Evolutionary conservation across 163 green algal genomes (phyloP).

Genomic region (Coccomyxa subellipsoidea): DNA sequence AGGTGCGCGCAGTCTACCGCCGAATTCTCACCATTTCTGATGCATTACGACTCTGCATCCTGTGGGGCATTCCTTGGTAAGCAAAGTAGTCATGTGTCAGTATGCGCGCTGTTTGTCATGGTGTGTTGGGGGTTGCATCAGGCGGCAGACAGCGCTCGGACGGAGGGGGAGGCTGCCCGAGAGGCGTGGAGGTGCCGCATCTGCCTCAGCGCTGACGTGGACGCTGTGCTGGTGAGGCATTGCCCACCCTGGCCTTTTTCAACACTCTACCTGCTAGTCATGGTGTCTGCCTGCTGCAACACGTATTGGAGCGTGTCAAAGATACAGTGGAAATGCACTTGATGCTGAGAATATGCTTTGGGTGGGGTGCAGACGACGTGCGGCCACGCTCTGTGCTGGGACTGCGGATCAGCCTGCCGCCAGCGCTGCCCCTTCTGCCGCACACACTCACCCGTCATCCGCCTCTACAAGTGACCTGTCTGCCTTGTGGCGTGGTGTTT

Average conservation of each 20-base stretch:
- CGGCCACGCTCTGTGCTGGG: not conserved
- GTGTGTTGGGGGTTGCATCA: not conserved
- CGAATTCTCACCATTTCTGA: not conserved
- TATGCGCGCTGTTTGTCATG: not conserved
- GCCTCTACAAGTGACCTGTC: slow-evolving; percentile 2
- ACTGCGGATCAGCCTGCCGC: not conserved
- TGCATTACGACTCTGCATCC: slow-evolving; percentile 5
- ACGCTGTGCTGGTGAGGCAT: not conserved
- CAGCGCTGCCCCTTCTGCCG: slow-evolving; percentile 7
- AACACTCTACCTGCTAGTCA: too few species aligned
- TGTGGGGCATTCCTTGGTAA: not conserved
- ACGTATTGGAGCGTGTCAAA: not conserved
- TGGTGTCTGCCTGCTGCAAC: too few species aligned
- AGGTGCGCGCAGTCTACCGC: not conserved
- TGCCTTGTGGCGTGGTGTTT: not conserved
- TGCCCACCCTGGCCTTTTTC: not conserved
- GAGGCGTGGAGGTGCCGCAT: not conserved
- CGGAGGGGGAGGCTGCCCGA: not conserved
- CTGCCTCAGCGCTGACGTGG: not conserved
- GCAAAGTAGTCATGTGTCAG: not conserved
- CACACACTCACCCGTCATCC: not conserved
- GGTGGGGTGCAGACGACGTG: not conserved
- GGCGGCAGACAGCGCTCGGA: not conserved
- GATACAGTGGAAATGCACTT: not conserved
- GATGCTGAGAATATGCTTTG: not conserved